Percentiles rank a stretch among this genome's conserved stretches.
These are phyloP conservation scores for Exutisphaerella laricina DNA, from an alignment of 2,329 filamentous ascomycete species.

Conservation along the genomic window DNA sequence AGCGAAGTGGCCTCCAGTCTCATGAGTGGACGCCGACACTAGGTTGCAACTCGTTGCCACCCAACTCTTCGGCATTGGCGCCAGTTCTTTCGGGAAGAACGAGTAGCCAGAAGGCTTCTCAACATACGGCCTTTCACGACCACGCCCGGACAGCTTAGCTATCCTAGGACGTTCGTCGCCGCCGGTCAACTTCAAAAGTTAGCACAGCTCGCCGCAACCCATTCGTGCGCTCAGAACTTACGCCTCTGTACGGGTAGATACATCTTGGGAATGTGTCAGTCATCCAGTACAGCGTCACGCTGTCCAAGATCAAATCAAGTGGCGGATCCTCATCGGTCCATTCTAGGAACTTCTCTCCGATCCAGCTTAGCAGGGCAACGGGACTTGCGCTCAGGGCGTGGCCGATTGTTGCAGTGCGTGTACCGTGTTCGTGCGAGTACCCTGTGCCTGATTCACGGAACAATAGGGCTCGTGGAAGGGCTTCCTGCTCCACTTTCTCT, in stretches of 20 bases:
- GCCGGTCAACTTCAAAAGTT: conserved; percentile 10
- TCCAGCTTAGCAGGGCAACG: conserved; percentile 53
- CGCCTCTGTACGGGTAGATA: conserved; percentile 45
- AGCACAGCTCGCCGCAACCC: not conserved
- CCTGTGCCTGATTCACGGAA: conserved; percentile 43
- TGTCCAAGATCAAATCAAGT: conserved; percentile 41
- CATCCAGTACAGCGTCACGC: conserved; percentile 51
- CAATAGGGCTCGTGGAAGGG: conserved; percentile 34
- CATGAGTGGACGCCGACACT: conserved; percentile 37
- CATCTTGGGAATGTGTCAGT: conserved; percentile 45
- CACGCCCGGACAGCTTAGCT: conserved; percentile 9
- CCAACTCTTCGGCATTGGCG: conserved; percentile 36
- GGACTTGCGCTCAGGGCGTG: conserved; percentile 50
- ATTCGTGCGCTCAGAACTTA: not conserved
- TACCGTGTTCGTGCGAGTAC: conserved; percentile 51
- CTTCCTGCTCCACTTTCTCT: conserved; percentile 35
- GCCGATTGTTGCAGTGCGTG: conserved; percentile 52
- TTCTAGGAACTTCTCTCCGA: conserved; percentile 51
- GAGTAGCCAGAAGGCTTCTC: conserved; percentile 42
- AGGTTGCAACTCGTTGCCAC: conserved; percentile 35
- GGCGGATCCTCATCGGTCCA: conserved; percentile 45
- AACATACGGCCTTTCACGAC: conserved; percentile 25
- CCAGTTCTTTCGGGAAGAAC: conserved; percentile 41
- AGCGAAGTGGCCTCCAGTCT: conserved; percentile 38
- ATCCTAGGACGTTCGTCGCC: conserved; percentile 19